phyloP scores from a whole-genome alignment of 78 protist genomes.

The Anaeramoeba ignava region DNA sequence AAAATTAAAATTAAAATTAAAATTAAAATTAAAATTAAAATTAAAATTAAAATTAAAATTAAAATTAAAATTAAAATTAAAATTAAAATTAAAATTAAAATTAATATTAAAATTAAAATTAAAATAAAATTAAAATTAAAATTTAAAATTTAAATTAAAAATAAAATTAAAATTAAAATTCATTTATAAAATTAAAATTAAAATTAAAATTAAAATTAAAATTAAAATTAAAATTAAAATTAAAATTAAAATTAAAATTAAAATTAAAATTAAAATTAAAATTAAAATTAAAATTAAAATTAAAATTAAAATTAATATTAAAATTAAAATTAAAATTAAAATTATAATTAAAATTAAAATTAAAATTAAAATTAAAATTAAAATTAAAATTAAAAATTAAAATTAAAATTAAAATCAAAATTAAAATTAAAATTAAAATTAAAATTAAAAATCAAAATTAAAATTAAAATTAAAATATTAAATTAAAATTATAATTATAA shows the following conservation, averaged over 20 bases:
- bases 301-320: background rate
- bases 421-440: background rate
- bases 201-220: background rate
- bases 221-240: background rate
- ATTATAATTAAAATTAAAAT: background rate
- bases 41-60: background rate
- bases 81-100: background rate
- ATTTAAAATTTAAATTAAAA: background rate
- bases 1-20: background rate
- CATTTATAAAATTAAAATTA: constrained; percentile 6
- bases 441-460: background rate
- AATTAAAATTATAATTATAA: background rate
- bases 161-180: background rate
- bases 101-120: background rate
- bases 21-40: background rate
- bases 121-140: background rate
- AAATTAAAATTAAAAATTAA: background rate
- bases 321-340: background rate
- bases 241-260: background rate
- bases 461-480: background rate
- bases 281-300: background rate
- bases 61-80: background rate
- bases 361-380: background rate
- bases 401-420: background rate
- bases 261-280: background rate